phyloP scores from a whole-genome alignment of 495 filamentous ascomycete species.

The Trichoderma asperelloides region DNA sequence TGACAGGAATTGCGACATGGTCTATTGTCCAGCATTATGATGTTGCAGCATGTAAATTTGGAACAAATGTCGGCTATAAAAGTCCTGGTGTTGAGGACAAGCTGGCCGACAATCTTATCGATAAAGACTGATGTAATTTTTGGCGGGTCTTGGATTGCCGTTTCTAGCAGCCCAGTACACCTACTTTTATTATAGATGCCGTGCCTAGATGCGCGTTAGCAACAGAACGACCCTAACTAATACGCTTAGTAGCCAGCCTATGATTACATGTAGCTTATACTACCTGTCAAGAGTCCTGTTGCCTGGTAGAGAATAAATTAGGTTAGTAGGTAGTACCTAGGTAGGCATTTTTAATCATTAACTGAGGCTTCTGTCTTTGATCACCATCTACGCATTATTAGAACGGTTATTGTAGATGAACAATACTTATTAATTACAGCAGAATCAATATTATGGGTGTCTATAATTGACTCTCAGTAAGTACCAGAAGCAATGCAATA shows the following conservation, averaged over 20 bases:
- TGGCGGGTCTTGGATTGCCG: background rate
- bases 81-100: background rate
- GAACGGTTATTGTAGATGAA: background rate
- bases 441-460: no score
- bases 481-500: background rate
- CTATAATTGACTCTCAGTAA: background rate
- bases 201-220: background rate
- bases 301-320: no score
- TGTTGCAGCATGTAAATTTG: background rate
- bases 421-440: no score
- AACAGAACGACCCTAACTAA: no score
- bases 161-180: no score
- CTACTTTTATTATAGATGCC: background rate
- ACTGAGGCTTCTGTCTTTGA: no score
- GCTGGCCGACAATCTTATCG: constrained; percentile 2
- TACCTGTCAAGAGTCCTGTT: no score
- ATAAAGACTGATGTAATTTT: background rate
- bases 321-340: no score
- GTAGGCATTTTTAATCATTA: no score
- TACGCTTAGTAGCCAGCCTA: no score
- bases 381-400: no score
- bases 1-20: constrained; percentile 48
- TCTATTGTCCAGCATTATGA: background rate
- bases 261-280: no score
- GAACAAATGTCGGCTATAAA: background rate